Base-by-base conservation (phyloP, 768 basidiomycete genomes). In the Xerocomellus amylosporus region DNA sequence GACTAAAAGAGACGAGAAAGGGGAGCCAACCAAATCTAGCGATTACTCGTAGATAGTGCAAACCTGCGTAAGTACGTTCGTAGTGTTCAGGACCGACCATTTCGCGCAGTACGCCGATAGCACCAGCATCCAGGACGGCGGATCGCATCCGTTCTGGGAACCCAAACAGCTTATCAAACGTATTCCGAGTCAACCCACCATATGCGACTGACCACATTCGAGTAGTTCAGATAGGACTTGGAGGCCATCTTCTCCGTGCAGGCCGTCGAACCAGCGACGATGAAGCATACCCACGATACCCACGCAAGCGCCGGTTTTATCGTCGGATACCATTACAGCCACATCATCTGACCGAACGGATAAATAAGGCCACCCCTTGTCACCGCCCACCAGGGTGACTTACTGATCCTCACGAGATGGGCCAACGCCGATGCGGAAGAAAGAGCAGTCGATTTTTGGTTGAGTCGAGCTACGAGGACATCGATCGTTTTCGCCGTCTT, bases 221-320 rank as follows among this genome's bases (percentile, higher is more conserved):
- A 70, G 44, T 5, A 70, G 15, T 28, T 55, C 42, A 5, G 49
- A 51, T 1, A 69, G 39, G n/a, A 59, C 59, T 24, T 52, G 54
- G 2, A 69, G 49, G 20, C 63, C 63, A 26, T 69, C 68, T 58
- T 68, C 68, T 34, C 65, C 65, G 1, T 49, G 54, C n/a, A 56
- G 14, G 10, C 58, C 66, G 19, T 70, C 67, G n/a, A 70, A 69
- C 65, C 68, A 65, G 39, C 65, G 58, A 46, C 57, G 59, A 43
- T 30, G 53, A 30, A 69, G 49, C 67, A 69, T 70, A 8, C 39
- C 30, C 22, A 65, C 7, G 31, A 70, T 60, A 14, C 43, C 44
- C 20, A 0, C 20, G 12, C 45, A 28, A 13, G 51, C 58, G 19
- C 56, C 53, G 0, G 45, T 43, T 10, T 48, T n/a, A 4, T 57